These are phyloP conservation scores for Phlyctochytrium bullatum DNA, from an alignment of 192 early-diverging fungal genomes.

Conservation along the genomic window DNA sequence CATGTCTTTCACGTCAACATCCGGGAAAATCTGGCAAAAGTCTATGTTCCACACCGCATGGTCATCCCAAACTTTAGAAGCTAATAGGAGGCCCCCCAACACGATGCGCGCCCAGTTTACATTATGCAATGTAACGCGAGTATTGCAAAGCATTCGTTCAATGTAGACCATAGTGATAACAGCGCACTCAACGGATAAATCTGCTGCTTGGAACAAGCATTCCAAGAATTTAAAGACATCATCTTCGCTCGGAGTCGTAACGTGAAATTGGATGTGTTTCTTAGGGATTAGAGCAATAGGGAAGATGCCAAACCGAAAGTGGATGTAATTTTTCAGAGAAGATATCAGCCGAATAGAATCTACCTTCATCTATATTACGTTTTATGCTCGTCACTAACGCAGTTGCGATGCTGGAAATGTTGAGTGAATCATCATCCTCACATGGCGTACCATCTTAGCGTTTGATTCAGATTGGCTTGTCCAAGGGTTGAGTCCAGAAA, in stretches of 20 bases:
- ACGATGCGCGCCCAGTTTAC: conserved; percentile 53
- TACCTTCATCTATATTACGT: conserved; percentile 18
- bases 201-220: conserved; percentile 64
- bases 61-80: conserved; percentile 86
- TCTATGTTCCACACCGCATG: conserved; percentile 83
- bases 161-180: conserved; percentile 68
- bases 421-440: background rate
- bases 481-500: conserved; percentile 52
- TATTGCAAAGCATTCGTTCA: conserved; percentile 64
- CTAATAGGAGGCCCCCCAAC: conserved; percentile 67
- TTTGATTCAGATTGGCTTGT: conserved; percentile 49
- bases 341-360: conserved; percentile 41
- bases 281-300: conserved; percentile 12
- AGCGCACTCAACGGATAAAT: conserved; percentile 58
- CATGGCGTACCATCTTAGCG: conserved; percentile 39
- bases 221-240: conserved; percentile 64
- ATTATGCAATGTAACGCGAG: conserved; percentile 54
- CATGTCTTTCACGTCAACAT: conserved; percentile 63
- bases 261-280: conserved; percentile 50
- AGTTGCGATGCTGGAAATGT: conserved; percentile 31
- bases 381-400: conserved; percentile 38
- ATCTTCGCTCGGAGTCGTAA: conserved; percentile 36
- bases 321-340: conserved; percentile 53
- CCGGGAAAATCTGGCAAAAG: conserved; percentile 75
- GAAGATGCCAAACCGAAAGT: conserved; percentile 40